Percentiles rank a stretch among this genome's conserved stretches.
These are phyloP conservation scores for Paramecium sexaurelia DNA, from an alignment of 73 alveolate genomes.

Conservation along the genomic window DNA sequence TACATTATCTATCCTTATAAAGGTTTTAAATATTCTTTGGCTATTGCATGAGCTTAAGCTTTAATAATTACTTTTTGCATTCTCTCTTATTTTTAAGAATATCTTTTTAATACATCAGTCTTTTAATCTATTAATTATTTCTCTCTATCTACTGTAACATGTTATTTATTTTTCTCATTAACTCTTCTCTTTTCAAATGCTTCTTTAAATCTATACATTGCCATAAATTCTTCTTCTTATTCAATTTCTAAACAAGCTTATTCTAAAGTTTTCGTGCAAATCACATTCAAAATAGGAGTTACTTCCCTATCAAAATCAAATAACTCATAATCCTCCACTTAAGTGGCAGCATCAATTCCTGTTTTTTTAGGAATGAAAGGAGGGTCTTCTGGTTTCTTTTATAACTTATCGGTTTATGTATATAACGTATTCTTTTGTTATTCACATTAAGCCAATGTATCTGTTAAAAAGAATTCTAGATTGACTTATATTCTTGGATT, in stretches of 20 bases:
- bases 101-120: constrained; percentile 71
- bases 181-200: constrained; percentile 85
- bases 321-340: constrained; percentile 95
- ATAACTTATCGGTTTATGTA: constrained; percentile 93
- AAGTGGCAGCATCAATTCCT: constrained; percentile 97
- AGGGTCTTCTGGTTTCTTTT: constrained; percentile 94
- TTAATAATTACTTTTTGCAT: constrained; percentile 72
- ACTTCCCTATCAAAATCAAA: constrained; percentile 97
- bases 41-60: constrained; percentile 76
- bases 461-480: constrained; percentile 87
- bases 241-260: constrained; percentile 95
- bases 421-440: constrained; percentile 77
- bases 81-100: constrained; percentile 68
- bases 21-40: constrained; percentile 73
- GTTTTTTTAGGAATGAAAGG: constrained; percentile 95
- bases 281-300: constrained; percentile 95
- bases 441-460: constrained; percentile 70
- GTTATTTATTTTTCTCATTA: constrained; percentile 85
- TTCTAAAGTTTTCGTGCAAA: constrained; percentile 92
- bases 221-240: constrained; percentile 93
- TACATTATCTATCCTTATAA: constrained; percentile 66
- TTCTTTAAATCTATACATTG: constrained; percentile 86
- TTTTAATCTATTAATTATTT: constrained; percentile 76
- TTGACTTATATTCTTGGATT: constrained; percentile 91
- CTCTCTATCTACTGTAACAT: constrained; percentile 77